Conservation (phyloP, 169 alveolate species). For the Plasmodium ovale region DNA sequence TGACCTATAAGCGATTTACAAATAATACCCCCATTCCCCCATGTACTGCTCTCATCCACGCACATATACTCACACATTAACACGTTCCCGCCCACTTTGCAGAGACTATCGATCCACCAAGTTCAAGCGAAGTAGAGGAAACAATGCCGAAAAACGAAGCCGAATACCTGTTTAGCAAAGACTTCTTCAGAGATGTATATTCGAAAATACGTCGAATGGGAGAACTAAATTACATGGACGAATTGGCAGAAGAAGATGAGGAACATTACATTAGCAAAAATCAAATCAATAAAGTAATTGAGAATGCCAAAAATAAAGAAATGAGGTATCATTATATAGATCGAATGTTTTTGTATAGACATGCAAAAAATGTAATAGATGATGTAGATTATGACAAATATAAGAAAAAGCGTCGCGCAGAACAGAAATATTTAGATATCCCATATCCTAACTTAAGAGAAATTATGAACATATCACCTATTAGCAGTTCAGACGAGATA, state of each 20-base stretch:
- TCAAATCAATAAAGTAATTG: constrained; percentile 43
- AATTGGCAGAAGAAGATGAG: constrained; percentile 26
- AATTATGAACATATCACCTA: constrained; percentile 43
- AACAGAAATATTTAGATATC: constrained; percentile 47
- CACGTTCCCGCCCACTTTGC: not conserved
- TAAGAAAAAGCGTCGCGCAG: constrained; percentile 32
- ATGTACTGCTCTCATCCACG: not conserved
- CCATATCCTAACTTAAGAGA: constrained; percentile 61
- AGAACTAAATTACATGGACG: constrained; percentile 60
- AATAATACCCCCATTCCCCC: too few species aligned
- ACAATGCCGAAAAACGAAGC: constrained; percentile 48
- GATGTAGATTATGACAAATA: constrained; percentile 57
- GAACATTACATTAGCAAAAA: constrained; percentile 62
- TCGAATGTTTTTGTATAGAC: constrained; percentile 61
- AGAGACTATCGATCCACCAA: constrained; percentile 31
- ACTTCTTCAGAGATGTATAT: constrained; percentile 39
- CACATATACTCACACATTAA: not conserved
- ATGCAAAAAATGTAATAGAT: constrained; percentile 69
- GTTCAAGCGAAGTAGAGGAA: constrained; percentile 39
- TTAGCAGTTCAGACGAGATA: constrained; percentile 43
- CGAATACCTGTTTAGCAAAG: constrained; percentile 48
- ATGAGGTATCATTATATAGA: constrained; percentile 68
- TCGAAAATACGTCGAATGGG: constrained; percentile 58
- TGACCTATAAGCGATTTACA: too few species aligned
- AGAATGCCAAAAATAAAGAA: constrained; percentile 67